These are phyloP conservation scores for Niveomyces coronatus DNA, from an alignment of 2,329 filamentous ascomycete genomes.

Conservation along the genomic window DNA sequence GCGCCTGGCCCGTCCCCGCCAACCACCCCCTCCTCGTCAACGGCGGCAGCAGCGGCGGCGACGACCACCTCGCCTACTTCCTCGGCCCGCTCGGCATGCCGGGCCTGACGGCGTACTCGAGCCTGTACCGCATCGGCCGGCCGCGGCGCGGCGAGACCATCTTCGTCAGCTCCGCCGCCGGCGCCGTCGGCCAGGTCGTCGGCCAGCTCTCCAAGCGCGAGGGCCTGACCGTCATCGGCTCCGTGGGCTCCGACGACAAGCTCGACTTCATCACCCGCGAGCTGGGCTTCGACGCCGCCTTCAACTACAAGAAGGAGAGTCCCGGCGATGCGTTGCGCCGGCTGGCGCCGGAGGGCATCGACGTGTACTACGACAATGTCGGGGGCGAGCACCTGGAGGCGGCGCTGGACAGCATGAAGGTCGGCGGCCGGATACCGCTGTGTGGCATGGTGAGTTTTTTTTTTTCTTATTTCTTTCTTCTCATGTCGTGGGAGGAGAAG, in stretches of 20 bases:
- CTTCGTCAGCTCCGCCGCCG: constrained; percentile 69
- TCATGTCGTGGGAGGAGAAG: not conserved
- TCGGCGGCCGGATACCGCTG: constrained; percentile 53
- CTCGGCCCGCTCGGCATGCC: constrained; percentile 56
- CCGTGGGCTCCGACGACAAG: constrained; percentile 71
- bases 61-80: constrained; percentile 57
- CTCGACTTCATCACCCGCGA: constrained; percentile 50
- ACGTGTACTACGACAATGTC: constrained; percentile 52
- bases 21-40: constrained; percentile 62
- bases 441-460: constrained; percentile 51
- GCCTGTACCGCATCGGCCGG: constrained; percentile 53
- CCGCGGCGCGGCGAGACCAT: constrained; percentile 63
- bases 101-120: constrained; percentile 61
- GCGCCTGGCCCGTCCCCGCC: constrained; percentile 42
- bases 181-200: constrained; percentile 73
- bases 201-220: constrained; percentile 77
- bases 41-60: no score
- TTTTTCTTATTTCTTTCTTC: no score
- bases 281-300: constrained; percentile 49
- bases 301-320: constrained; percentile 83
- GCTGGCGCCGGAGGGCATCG: constrained; percentile 66
- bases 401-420: constrained; percentile 38
- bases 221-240: constrained; percentile 69
- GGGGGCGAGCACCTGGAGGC: constrained; percentile 43
- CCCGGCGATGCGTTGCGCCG: constrained; percentile 56